Conservation (phyloP, 352 stramenopile species). For the Saprolegnia diclina region DNA sequence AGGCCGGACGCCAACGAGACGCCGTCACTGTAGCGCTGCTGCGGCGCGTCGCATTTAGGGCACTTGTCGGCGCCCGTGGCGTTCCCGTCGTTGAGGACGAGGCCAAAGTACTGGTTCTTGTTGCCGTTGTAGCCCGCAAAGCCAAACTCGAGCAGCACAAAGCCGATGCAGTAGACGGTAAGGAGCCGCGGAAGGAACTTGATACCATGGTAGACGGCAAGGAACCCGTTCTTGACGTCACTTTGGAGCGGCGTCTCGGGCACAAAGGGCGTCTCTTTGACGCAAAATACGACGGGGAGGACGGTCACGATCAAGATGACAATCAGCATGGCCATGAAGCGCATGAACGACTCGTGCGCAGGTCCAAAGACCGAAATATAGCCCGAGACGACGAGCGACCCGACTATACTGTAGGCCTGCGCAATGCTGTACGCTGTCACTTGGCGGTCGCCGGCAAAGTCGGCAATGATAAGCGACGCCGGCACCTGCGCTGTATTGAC, state of each 20-base stretch:
- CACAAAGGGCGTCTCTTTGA: slow-evolving; percentile 31
- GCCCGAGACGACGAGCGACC: slow-evolving; percentile 39
- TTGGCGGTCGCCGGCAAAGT: slow-evolving; percentile 51
- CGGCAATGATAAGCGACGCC: slow-evolving; percentile 43
- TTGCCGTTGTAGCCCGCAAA: slow-evolving; percentile 53
- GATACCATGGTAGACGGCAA: slow-evolving; percentile 41
- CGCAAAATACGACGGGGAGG: slow-evolving; percentile 31
- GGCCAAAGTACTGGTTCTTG: slow-evolving; percentile 58
- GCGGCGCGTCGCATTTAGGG: slow-evolving; percentile 34
- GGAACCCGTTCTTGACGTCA: slow-evolving; percentile 34
- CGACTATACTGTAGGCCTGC: slow-evolving; percentile 43
- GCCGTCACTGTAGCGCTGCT: slow-evolving; percentile 40
- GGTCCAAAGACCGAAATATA: slow-evolving; percentile 48
- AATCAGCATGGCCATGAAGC: slow-evolving; percentile 48
- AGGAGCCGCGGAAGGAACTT: slow-evolving; percentile 39
- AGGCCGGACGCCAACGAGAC: slow-evolving; percentile 39
- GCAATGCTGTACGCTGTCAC: slow-evolving; percentile 42
- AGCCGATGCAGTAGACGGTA: slow-evolving; percentile 47
- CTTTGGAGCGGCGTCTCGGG: neutral
- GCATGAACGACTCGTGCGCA: slow-evolving; percentile 40
- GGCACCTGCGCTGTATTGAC: slow-evolving; percentile 48
- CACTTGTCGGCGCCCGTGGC: slow-evolving; percentile 38
- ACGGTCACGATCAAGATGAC: slow-evolving; percentile 38
- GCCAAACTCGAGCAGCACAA: slow-evolving; percentile 50
- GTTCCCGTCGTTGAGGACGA: slow-evolving; percentile 48